Base-by-base conservation (phyloP, 768 basidiomycete genomes). In the Collybia nuda region DNA sequence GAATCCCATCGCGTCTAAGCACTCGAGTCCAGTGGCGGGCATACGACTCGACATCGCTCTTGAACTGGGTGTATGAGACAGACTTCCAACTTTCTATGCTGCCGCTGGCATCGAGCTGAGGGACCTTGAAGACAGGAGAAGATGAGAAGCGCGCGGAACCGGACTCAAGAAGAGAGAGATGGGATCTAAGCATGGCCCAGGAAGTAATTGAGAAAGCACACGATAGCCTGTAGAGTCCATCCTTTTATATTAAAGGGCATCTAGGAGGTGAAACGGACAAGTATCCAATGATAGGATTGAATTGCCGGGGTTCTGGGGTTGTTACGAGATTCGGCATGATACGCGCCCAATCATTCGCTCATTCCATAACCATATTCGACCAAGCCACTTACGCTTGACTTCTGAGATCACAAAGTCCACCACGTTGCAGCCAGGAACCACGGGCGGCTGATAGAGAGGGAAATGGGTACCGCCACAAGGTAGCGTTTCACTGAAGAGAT, bases 21-120 rank as follows among this genome's bases (percentile, higher is more conserved):
- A 64, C 59, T 9, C 56, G 60, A n/a, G 70, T 67, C 79, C 85
- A 87, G 62, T 81, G 75, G 37, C 69, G 68, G 36, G 85, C 85
- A 47, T 75, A 75, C 50, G 66, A 59, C 57, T 83, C 78, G 54
- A 86, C 79, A 37, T 86, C 81, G 17, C 60, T 48, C 50, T 67
- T 69, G 69, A 87, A 87, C 54, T 78, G 73, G 28, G 53, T 41
- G 52, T 69, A 68, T 1, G 63, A 56, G 29, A 68, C 54, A 18
- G 64, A 47, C 17, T 39, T 23, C 64, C 66, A 68, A 40, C 41
- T 49, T 7, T 57, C 56, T 41, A 61, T 50, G 48, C 41, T 45
- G 47, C 51, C 52, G 11, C 49, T 45, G 21, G 56, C 43, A 61
- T 76, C 70, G 41, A 70, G 59, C 59, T 66, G 66, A 26, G 83